Evolutionary conservation across 805 yeast species (phyloP).

Genomic region (Candida easanensis): DNA sequence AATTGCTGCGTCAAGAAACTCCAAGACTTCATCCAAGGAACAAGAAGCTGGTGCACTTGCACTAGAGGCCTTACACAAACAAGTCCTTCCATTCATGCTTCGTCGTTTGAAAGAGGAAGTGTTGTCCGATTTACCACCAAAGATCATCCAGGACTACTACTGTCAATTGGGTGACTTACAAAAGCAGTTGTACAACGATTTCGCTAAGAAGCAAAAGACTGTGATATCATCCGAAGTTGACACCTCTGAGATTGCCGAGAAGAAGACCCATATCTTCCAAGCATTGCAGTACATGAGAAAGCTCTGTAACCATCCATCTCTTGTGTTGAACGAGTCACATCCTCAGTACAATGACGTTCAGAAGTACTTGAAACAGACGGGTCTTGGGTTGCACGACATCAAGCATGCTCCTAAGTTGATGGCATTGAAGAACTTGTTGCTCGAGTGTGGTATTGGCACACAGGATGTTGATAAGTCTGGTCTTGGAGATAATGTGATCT

Average conservation of each 20-base stretch:
- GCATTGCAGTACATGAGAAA: slow-evolving; percentile 97
- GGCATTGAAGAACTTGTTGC: slow-evolving; percentile 74
- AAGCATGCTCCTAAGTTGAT: slow-evolving; percentile 87
- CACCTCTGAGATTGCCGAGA: slow-evolving; percentile 43
- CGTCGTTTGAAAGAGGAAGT: slow-evolving; percentile 97
- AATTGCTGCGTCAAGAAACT: slow-evolving; percentile 87
- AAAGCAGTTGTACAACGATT: slow-evolving; percentile 81
- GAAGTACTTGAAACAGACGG: slow-evolving; percentile 53
- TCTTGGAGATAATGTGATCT: slow-evolving; percentile 55
- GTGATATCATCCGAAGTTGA: slow-evolving; percentile 64
- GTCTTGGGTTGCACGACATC: slow-evolving; percentile 63
- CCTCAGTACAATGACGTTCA: slow-evolving; percentile 77
- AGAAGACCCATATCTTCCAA: slow-evolving; percentile 92
- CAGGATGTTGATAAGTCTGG: slow-evolving; percentile 37
- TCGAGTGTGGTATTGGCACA: slow-evolving; percentile 84
- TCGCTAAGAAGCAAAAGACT: slow-evolving; percentile 79
- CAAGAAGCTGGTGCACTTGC: slow-evolving; percentile 98
- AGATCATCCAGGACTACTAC: slow-evolving; percentile 96
- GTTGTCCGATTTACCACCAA: slow-evolving; percentile 93
- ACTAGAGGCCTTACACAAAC: slow-evolving; percentile 92
- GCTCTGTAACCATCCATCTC: slow-evolving; percentile 92
- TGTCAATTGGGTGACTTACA: slow-evolving; percentile 94
- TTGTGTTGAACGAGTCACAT: slow-evolving; percentile 78
- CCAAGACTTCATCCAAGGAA: slow-evolving; percentile 85
- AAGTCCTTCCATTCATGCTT: slow-evolving; percentile 92